Evolutionary conservation across 1,139 yeast species (phyloP), one percentile per base, ranked within the genome.

Genomic region (Petasospora rhodanensis): DNA sequence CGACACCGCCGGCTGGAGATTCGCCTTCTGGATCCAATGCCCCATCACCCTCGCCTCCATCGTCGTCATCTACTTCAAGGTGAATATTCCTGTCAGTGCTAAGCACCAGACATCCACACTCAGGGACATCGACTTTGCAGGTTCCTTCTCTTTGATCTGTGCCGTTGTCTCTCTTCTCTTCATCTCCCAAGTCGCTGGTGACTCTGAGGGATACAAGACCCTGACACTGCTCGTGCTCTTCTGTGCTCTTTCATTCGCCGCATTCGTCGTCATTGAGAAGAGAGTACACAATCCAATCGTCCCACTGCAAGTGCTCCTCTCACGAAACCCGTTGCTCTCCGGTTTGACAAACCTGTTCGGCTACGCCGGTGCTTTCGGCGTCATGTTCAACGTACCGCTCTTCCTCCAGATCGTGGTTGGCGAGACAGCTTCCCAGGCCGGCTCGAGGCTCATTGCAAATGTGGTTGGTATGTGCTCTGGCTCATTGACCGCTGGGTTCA

Each of bases 1-100:
- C 14, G 80, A 79, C 35, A 45, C 51, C 14, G 66, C 73, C 40
- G 93, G 94, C 16, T 85, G 95, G 95, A 70, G 82, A 47, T 70
- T 32, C 24, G 35, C 35, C 22, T 32, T 32, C 16, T 32, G 35
- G 35, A 21, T 32, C 26, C 35, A 32, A 20, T 32, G 35, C 14
- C 35, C 35, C 13, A 24, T 34, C 15, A 29, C 33, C 2, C 8
- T 26, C 17, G 15, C 26, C 14, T 29, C 33, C 5, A 14, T 34
- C 7, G 16, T 29, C 10, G 30, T 34, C 11, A 29, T 29, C 15
- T 29, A 34, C 16, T 14, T 14, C 16, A 29, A 20, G 28, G 33
- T 29, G 8, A 22, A 29, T 15, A 28, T 33, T 10, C 36, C 36
- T 17, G 12, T 21, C 6, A 21, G 8, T 7, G 12, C 12, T 8